Base-by-base conservation (phyloP, 768 basidiomycete genomes). In the Lactifluus volemus region DNA sequence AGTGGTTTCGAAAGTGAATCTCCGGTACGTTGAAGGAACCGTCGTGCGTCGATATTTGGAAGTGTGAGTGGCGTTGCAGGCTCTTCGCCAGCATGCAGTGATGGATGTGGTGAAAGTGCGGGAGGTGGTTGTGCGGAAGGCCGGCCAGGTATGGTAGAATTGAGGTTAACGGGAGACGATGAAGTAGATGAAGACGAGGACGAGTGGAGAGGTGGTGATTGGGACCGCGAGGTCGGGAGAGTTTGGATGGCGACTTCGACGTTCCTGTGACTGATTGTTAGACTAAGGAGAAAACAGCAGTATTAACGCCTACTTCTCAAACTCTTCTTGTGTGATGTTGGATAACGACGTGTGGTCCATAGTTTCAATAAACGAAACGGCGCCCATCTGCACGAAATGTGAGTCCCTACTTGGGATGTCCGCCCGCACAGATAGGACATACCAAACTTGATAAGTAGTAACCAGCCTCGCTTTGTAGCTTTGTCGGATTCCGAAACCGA, bases 381-480 rank as follows among this genome's bases (percentile, higher is more conserved):
- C 93, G 4, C 93, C 97, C 83, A 89, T 95, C 93, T 98, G 62
- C 30, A 12, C 41, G 36, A 25, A 14, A 30, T 44, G 48, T 65
- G 14, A 67, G 30, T 36, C 34, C 19, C 1, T 15, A 4, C 8
- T n/a, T 5, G 8, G 14, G 11, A 5, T 41, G 10, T 41, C 32
- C 36, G 6, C 42, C 32, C 36, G 6, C 42, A 38, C 10, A n/a
- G 30, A 50, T 19, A 39, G n/a, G 7, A 73, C 87, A 67, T 67
- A 94, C 95, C 56, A 99, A 79, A 75, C 92, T 96, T 0, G 95
- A 97, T 6, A 99, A 77, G 73, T 99, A 98, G 72, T 99, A 98
- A 0, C 95, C 97, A 4, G 93, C 88, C 73, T 99, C 97, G 58
- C 95, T 93, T 67, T 93, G 89, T 41, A 99, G 74, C 71, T 93